Evolutionary conservation across 768 basidiomycete genomes (phyloP), one percentile per base, ranked within the genome.

Genomic region (Lentinus tigrinus): DNA sequence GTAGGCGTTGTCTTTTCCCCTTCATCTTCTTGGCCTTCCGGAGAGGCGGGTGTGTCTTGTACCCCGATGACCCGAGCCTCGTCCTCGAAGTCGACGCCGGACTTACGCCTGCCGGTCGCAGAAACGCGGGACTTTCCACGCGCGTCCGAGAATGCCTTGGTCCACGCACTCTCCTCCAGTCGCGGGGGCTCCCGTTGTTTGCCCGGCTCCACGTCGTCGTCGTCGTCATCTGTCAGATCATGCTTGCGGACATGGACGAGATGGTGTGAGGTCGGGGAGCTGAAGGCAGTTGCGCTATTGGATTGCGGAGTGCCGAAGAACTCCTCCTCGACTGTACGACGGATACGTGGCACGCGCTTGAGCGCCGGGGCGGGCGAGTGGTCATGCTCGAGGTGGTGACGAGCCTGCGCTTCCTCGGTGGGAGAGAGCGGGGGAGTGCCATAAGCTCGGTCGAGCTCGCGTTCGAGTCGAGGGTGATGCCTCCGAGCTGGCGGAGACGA

Each of bases 81-180:
- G 10, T 54, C 52, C 3, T 51, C 56, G 52, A 56, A 56, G 27
- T 49, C 62, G 38, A 51, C 53, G 6, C 34, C 60, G 17, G 53
- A 54, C 24, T 38, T 54, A 11, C 59, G 36, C 28, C 31, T 56
- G 5, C 61, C 61, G 3, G 24, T 9, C 4, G 42, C 27, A 42
- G 51, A 47, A 27, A 57, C 38, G 11, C 52, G 58, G 10, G 52
- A 14, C 11, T 47, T 47, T 3, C 63, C 65, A 1, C 52, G 61
- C 21, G 58, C 47, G 53, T 65, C 65, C 8, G 63, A 62, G 24
- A 68, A 63, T 34, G 63, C 62, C 47, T 57, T 66, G 46, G 62
- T 66, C 47, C 63, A 68, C 6, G 67, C 57, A 9, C 70, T 67
- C 26, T 68, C 63, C 17, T 60, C 57, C 5, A 67, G 54, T 10